Conservation (phyloP, 2,329 filamentous ascomycete genomes). For the Paecilomyces sp. region DNA sequence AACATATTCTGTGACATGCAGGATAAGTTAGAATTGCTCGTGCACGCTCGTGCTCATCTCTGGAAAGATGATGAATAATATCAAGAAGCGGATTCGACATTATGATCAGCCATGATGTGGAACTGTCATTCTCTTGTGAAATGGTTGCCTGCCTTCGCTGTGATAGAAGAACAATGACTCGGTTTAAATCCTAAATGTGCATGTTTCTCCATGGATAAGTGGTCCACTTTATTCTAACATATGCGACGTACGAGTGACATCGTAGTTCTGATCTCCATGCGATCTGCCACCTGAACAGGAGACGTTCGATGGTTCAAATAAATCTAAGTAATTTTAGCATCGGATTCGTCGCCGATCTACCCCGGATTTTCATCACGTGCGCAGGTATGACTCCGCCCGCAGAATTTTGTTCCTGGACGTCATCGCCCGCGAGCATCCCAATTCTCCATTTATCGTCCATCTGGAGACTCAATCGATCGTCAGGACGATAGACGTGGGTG, state of each 20-base stretch:
- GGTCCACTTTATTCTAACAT: too few species aligned
- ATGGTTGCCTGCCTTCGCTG: too few species aligned
- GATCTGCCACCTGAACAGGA: too few species aligned
- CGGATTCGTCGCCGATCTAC: neutral
- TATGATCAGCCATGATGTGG: too few species aligned
- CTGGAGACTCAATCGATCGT: neutral
- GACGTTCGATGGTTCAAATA: too few species aligned
- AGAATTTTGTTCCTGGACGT: neutral
- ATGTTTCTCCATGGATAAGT: too few species aligned
- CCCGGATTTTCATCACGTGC: neutral
- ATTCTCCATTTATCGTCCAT: neutral
- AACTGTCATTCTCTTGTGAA: too few species aligned
- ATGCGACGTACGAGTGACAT: too few species aligned
- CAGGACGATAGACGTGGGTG: neutral
- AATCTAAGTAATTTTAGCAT: neutral
- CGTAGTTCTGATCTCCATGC: too few species aligned
- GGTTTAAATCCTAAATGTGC: too few species aligned
- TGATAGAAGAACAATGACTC: too few species aligned
- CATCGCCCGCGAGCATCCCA: neutral
- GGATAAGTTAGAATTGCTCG: slow-evolving; percentile 40
- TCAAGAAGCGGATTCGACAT: neutral
- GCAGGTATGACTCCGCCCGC: neutral
- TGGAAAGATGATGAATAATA: too few species aligned
- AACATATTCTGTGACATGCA: slow-evolving; percentile 54
- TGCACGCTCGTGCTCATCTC: neutral